A percentile compares a stretch with the other conserved stretches of the same genome.
phyloP scores from a whole-genome alignment of 2,329 filamentous ascomycete genomes.

The Cladophialophora psammophila region DNA sequence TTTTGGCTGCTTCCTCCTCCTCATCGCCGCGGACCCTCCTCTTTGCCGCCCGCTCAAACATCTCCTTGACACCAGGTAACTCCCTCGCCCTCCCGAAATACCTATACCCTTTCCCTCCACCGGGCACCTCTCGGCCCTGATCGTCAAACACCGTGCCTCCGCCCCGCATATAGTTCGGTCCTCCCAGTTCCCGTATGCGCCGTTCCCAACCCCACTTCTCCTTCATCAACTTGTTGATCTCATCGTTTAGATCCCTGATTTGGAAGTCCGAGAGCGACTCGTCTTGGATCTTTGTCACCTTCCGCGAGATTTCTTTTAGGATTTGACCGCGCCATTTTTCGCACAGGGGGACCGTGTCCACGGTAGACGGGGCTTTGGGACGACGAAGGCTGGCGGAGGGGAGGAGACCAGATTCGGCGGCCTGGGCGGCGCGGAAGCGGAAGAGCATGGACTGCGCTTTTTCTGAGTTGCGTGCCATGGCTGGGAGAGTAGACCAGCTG shows the following conservation, averaged over 20 bases:
- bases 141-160: constrained; percentile 75
- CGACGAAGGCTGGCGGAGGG: constrained; percentile 88
- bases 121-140: constrained; percentile 71
- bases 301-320: constrained; percentile 94
- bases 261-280: constrained; percentile 91
- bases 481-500: constrained; percentile 2
- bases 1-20: constrained; percentile 61
- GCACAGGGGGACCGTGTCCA: constrained; percentile 82
- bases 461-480: constrained; percentile 88
- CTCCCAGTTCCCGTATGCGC: constrained; percentile 93
- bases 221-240: constrained; percentile 98
- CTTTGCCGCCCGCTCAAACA: constrained; percentile 80
- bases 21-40: constrained; percentile 70
- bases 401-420: constrained; percentile 93
- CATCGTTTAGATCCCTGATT: constrained; percentile 96
- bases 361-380: constrained; percentile 87
- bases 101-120: constrained; percentile 86
- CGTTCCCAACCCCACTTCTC: constrained; percentile 99
- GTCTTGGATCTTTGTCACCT: constrained; percentile 96
- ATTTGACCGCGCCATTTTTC: constrained; percentile 99
- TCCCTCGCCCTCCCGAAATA: constrained; percentile 93
- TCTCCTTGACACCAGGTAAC: constrained; percentile 91
- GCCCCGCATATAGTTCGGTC: constrained; percentile 92
- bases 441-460: constrained; percentile 99
- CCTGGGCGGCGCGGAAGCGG: constrained; percentile 97